Evolutionary conservation across 345 rosid species (phyloP), one percentile per base, ranked within the genome.

Genomic region (Raphanus raphanistrum): DNA sequence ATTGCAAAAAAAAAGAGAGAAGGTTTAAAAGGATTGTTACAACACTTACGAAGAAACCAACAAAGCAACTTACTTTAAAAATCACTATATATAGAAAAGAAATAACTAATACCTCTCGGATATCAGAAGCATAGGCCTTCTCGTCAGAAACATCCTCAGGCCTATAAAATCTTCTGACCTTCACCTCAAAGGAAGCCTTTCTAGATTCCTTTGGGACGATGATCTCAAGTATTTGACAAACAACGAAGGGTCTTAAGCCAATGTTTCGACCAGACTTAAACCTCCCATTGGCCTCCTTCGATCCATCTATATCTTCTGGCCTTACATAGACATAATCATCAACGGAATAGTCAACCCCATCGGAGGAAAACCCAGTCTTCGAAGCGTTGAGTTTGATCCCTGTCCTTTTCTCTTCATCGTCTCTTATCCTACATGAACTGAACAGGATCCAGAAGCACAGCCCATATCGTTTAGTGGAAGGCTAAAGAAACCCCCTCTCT

Each of bases 61-160:
- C 54, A 68, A 36, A 61, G 8, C 9, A 68, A 29, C 8, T 31
- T 55, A 31, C 52, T 66, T 36, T 17, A 54, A 54, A 45, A 15
- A 67, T 68, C n/a, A 76, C 58, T 12, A 54, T 63, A 11, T 11
- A 13, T 11, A 13, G 35, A 4, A 36, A 59, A 73, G 60, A 67
- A 11, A 73, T 32, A 28, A 43, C 60, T 31, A 16, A 57, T 77
- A 87, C 97, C 82, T 89, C 94, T 68, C 76, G 86, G 50, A 91
- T 83, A 59, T 89, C 92, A 48, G 89, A 89, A 50, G 64, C 43
- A 71, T 91, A 91, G 2, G 90, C 88, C 73, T 85, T 89, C 68
- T 89, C 97, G 5, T 75, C 26, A 29, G 90, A 89, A 62, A 89
- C 64, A 77, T 91, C 94, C 70, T 91, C 94, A 43, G 92, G 90